These are phyloP conservation scores for Plenodomus tracheiphilus DNA, from an alignment of 2,329 filamentous ascomycete species.

Conservation along the genomic window DNA sequence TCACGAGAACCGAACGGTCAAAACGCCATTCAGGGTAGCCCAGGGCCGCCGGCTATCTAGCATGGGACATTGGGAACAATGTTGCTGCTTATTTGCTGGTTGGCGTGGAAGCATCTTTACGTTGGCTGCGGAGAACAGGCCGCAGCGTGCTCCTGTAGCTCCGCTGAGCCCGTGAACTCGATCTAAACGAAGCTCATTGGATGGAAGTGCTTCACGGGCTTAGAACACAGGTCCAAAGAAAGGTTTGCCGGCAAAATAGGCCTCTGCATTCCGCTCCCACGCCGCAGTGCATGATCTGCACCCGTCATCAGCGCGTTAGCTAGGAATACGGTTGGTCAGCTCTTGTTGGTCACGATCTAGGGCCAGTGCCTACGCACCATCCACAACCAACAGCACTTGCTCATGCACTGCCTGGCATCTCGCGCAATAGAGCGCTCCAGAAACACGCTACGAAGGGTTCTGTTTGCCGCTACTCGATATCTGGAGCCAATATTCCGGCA, in stretches of 20 bases:
- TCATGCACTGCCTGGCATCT: slow-evolving; percentile 30
- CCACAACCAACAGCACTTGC: slow-evolving; percentile 15
- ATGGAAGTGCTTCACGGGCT: slow-evolving; percentile 29
- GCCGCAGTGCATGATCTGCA: slow-evolving; percentile 40
- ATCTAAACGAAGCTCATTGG: slow-evolving; percentile 42
- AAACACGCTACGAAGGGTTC: slow-evolving; percentile 38
- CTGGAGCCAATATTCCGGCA: slow-evolving; percentile 34
- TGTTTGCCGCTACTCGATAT: slow-evolving; percentile 25
- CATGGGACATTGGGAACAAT: slow-evolving; percentile 3
- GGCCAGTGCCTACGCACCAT: slow-evolving; percentile 26
- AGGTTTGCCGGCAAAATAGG: slow-evolving; percentile 38
- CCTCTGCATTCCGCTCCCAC: slow-evolving; percentile 37
- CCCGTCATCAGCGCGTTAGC: slow-evolving; percentile 33
- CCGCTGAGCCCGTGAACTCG: slow-evolving; percentile 39
- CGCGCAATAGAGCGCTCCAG: slow-evolving; percentile 17
- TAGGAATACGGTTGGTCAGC: slow-evolving; percentile 29
- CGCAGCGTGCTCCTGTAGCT: slow-evolving; percentile 33
- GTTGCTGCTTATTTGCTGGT: slow-evolving; percentile 50
- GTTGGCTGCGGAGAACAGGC: slow-evolving; percentile 27
- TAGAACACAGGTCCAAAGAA: slow-evolving; percentile 35
- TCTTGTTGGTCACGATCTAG: slow-evolving; percentile 27
- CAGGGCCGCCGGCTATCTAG: slow-evolving; percentile 18
- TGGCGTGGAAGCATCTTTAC: slow-evolving; percentile 28
- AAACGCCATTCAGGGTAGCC: slow-evolving; percentile 9
- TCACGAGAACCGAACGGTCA: background rate